Conservation (phyloP, 129 eudicot genomes). For the Escallonia herrerae region DNA sequence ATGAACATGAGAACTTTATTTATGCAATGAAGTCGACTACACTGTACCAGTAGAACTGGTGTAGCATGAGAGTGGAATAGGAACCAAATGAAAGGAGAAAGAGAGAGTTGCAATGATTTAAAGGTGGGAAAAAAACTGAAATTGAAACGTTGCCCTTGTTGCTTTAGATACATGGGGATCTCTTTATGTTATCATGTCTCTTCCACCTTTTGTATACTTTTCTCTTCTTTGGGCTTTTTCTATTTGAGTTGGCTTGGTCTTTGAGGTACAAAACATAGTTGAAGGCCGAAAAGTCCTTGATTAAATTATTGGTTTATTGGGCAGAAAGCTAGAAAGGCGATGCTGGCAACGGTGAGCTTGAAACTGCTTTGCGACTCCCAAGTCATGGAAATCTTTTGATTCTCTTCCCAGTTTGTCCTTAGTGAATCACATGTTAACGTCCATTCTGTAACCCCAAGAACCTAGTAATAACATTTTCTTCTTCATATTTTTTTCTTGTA, state of each 20-base stretch:
- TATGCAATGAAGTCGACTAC: background rate
- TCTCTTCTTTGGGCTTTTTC: constrained; percentile 6
- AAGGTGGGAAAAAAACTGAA: background rate
- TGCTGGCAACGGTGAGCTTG: constrained; percentile 7
- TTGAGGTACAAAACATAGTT: constrained; percentile 9
- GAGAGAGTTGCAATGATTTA: constrained; percentile 3
- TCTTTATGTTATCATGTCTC: constrained; percentile 7
- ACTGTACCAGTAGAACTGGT: background rate
- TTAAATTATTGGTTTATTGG: background rate
- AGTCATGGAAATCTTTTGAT: background rate
- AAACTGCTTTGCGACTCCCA: background rate
- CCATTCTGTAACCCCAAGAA: constrained; percentile 5
- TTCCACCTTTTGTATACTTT: constrained; percentile 2
- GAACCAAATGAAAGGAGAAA: constrained; percentile 1
- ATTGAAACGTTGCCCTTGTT: background rate
- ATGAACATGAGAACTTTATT: constrained; percentile 5
- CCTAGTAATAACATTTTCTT: background rate
- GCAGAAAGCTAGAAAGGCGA: constrained; percentile 11
- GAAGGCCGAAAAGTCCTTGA: constrained; percentile 3
- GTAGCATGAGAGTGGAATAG: background rate
- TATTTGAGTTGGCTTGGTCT: background rate
- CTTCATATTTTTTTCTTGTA: background rate
- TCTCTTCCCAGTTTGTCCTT: constrained; percentile 25
- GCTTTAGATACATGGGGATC: constrained; percentile 17
- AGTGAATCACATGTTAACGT: constrained; percentile 21